Conservation (phyloP, 805 yeast species). For the Wickerhamiella siamensis region DNA sequence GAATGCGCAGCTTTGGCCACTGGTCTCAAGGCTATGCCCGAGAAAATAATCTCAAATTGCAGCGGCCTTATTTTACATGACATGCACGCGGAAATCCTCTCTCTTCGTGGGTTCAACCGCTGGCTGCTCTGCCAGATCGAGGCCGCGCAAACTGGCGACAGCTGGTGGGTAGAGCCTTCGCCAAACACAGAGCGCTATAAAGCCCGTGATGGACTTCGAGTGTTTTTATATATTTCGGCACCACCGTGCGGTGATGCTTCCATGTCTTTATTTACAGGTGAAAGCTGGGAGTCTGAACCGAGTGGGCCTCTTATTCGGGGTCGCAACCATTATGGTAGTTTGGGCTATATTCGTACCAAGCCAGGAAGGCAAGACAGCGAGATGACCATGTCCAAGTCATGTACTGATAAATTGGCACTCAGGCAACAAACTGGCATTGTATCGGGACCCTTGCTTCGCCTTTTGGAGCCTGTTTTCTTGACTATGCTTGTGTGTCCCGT, state of each 20-base stretch:
- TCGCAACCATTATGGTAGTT: constrained; percentile 11
- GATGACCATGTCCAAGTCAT: constrained; percentile 62
- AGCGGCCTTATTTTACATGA: constrained; percentile 66
- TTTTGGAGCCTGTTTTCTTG: constrained; percentile 20
- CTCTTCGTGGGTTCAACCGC: constrained; percentile 55
- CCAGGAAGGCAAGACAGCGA: constrained; percentile 82
- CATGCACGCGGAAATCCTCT: constrained; percentile 76
- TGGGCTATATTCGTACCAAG: constrained; percentile 72
- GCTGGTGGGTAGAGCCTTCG: not conserved
- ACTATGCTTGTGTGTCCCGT: constrained; percentile 21
- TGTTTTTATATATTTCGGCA: constrained; percentile 56
- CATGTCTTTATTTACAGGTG: constrained; percentile 31
- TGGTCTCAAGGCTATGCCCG: constrained; percentile 72
- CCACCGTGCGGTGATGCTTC: constrained; percentile 89
- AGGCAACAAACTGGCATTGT: constrained; percentile 35
- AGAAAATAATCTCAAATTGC: constrained; percentile 29
- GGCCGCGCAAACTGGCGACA: constrained; percentile 12
- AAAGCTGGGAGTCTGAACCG: constrained; percentile 8
- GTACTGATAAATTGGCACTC: constrained; percentile 69
- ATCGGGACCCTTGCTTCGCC: constrained; percentile 17
- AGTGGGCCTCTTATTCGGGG: constrained; percentile 12
- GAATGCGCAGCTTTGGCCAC: constrained; percentile 44
- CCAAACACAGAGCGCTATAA: too few relatives aligned
- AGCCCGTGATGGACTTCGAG: constrained; percentile 18
- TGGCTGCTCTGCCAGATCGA: constrained; percentile 37